A percentile compares a stretch with the other conserved stretches of the same genome.
phyloP scores from a whole-genome alignment of 148 eudicot species.

The Silene conica region DNA sequence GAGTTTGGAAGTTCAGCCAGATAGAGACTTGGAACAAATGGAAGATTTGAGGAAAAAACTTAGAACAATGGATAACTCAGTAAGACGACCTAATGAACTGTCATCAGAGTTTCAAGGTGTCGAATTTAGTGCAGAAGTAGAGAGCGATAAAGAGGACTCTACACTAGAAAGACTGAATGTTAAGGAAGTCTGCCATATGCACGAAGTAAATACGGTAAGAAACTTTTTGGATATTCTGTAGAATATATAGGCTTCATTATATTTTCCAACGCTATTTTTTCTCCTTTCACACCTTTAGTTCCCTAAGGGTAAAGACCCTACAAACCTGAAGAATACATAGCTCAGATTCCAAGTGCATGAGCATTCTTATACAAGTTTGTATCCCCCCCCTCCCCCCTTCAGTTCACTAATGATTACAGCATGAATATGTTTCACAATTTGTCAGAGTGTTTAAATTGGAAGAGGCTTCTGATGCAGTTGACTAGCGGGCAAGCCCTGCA shows the following conservation, averaged over 20 bases:
- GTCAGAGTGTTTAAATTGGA: too few relatives aligned
- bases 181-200: not conserved
- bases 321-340: not conserved
- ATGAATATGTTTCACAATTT: too few relatives aligned
- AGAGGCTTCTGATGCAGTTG: too few relatives aligned
- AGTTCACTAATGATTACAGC: too few relatives aligned
- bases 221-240: not conserved
- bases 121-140: not conserved
- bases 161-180: slow-evolving; percentile 11
- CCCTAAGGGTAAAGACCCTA: not conserved
- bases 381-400: too few relatives aligned
- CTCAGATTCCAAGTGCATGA: not conserved
- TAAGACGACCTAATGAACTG: slow-evolving; percentile 13
- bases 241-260: not conserved
- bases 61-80: slow-evolving; percentile 9
- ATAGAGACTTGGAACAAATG: slow-evolving; percentile 2
- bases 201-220: slow-evolving; percentile 2
- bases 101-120: slow-evolving; percentile 15
- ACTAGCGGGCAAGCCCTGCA: too few relatives aligned
- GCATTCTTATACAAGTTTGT: too few relatives aligned
- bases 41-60: slow-evolving; percentile 9
- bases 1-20: slow-evolving; percentile 2
- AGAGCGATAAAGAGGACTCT: not conserved
- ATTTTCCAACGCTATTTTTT: not conserved
- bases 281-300: not conserved